Percentiles rank a stretch among this genome's conserved stretches.
These are phyloP conservation scores for Cladobotryum protrusum DNA, from an alignment of 2,329 filamentous ascomycete species.

Conservation along the genomic window DNA sequence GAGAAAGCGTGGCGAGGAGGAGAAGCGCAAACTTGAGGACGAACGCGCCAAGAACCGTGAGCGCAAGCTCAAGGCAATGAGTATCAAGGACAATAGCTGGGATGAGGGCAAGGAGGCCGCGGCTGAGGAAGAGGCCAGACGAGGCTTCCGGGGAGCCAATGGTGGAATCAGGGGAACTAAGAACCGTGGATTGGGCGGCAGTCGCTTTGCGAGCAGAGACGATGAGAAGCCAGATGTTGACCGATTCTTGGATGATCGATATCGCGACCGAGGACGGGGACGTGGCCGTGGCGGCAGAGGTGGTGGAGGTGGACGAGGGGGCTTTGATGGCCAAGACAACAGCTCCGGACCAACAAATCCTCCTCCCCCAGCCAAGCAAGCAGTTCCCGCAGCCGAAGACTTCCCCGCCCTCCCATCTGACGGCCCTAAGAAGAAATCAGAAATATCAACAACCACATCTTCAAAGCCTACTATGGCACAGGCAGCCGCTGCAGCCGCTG, in stretches of 20 bases:
- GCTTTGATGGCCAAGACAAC: constrained; percentile 18
- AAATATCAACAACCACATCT: constrained; percentile 12
- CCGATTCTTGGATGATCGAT: constrained; percentile 30
- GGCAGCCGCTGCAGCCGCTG: not conserved
- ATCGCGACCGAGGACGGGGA: constrained; percentile 25
- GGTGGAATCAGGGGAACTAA: constrained; percentile 35
- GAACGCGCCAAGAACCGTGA: constrained; percentile 56
- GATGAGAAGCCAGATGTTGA: constrained; percentile 30
- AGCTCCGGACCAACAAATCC: constrained; percentile 12
- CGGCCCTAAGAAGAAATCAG: constrained; percentile 17
- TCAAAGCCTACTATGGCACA: constrained; percentile 26
- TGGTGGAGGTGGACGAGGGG: constrained; percentile 29
- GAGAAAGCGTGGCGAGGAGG: constrained; percentile 45
- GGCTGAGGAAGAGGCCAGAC: constrained; percentile 34
- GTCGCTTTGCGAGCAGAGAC: constrained; percentile 37
- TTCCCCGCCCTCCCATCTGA: constrained; percentile 31
- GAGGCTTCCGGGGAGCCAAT: constrained; percentile 37
- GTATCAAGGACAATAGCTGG: constrained; percentile 49
- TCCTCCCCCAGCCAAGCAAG: constrained; percentile 14
- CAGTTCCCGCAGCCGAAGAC: constrained; percentile 25
- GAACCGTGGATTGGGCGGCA: constrained; percentile 32
- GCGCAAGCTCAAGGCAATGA: constrained; percentile 54
- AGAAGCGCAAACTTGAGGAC: constrained; percentile 47
- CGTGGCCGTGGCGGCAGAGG: constrained; percentile 27
- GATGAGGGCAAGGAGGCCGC: constrained; percentile 50